Conservation (phyloP, 2,329 filamentous ascomycete species). For the Trichoderma afroharzianum region DNA sequence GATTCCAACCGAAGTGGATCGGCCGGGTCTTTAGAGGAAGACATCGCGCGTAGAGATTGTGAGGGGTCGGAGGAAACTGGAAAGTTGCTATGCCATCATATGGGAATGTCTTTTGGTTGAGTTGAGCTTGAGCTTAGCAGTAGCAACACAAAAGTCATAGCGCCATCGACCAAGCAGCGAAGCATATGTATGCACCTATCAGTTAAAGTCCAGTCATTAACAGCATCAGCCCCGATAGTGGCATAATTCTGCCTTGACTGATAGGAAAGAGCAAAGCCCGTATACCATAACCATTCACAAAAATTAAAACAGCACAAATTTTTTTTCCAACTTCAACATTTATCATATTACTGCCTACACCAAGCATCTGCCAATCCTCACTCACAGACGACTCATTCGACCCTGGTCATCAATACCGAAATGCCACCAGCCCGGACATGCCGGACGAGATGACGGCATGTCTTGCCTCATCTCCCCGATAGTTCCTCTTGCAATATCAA, state of each 20-base stretch:
- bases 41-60: slow-evolving; percentile 36
- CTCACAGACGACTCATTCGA: background rate
- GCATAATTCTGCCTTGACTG: background rate
- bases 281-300: background rate
- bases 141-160: background rate
- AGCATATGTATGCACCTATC: background rate
- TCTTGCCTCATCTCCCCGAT: slow-evolving; percentile 14
- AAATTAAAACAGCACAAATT: background rate
- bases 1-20: slow-evolving; percentile 69
- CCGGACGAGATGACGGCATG: background rate
- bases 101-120: background rate
- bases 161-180: background rate
- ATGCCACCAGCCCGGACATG: background rate
- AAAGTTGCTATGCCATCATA: background rate
- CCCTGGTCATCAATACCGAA: background rate
- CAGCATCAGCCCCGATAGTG: background rate
- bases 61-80: background rate
- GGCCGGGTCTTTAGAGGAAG: slow-evolving; percentile 45
- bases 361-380: background rate
- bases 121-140: background rate
- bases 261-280: background rate
- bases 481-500: slow-evolving; percentile 46
- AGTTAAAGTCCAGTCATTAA: background rate
- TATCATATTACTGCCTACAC: background rate
- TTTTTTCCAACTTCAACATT: background rate